Evolutionary conservation across 257 asterid genomes (phyloP).

Genomic region (Solanum verrucosum): DNA sequence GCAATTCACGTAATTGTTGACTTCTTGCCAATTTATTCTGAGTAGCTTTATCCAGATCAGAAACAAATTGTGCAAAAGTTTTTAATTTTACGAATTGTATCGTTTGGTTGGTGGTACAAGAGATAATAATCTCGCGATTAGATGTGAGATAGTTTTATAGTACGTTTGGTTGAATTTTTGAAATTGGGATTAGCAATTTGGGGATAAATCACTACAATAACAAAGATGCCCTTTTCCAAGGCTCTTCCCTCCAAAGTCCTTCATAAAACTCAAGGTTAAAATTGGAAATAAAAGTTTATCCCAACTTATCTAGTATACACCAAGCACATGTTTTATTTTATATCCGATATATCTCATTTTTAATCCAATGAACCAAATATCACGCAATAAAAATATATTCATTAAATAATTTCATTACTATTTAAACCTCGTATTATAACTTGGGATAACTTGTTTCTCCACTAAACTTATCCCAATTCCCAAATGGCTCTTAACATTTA

Average conservation of each 20-base stretch:
- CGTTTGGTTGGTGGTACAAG: background rate
- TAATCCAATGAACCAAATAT: background rate
- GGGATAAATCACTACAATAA: background rate
- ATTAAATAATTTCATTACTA: too few species aligned
- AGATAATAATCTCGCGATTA: too few species aligned
- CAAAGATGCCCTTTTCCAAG: background rate
- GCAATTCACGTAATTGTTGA: background rate
- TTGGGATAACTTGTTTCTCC: too few species aligned
- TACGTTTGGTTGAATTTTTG: background rate
- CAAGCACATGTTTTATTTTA: background rate
- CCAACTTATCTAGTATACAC: background rate
- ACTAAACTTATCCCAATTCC: background rate
- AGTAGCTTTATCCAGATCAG: too few species aligned
- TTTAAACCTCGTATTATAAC: too few species aligned
- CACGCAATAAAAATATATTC: background rate
- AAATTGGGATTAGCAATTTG: background rate
- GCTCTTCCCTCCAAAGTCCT: background rate
- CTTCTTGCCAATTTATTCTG: too few species aligned
- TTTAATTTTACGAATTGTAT: too few species aligned
- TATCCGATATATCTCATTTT: background rate
- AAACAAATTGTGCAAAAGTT: too few species aligned
- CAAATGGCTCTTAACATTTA: background rate
- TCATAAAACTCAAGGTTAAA: background rate
- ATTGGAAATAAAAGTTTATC: background rate
- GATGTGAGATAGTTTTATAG: background rate